phyloP scores from a whole-genome alignment of 441 rosid genomes.

The Populus trichocarpa region DNA sequence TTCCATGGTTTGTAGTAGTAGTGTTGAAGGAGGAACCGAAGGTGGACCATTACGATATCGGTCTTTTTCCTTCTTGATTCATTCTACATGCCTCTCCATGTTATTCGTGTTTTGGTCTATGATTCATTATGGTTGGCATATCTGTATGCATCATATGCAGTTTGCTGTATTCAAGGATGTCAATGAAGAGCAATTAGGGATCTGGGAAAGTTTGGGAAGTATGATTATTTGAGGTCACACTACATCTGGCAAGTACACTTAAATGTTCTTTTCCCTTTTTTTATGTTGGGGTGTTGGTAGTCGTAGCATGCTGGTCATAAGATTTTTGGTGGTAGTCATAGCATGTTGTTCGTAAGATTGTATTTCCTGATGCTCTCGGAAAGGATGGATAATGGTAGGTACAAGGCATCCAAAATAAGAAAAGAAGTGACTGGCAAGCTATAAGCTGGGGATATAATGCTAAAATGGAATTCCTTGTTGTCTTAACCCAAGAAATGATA shows the following conservation, averaged over 20 bases:
- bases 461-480: background rate
- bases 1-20: background rate
- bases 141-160: background rate
- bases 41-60: background rate
- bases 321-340: background rate
- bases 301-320: background rate
- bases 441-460: background rate
- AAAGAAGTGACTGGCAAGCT: background rate
- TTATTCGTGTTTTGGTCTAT: background rate
- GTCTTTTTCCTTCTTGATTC: background rate
- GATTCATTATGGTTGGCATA: background rate
- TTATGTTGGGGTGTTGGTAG: background rate
- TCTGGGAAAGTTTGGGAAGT: background rate
- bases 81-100: background rate
- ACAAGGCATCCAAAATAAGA: background rate
- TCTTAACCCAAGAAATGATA: background rate
- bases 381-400: background rate
- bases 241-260: background rate
- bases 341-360: background rate
- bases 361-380: background rate
- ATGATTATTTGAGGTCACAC: background rate
- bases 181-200: background rate
- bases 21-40: background rate
- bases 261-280: background rate
- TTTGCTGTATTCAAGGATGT: background rate